phyloP scores from a whole-genome alignment of 1,284 basidiomycete genomes.

The Moesziomyces sp. region DNA sequence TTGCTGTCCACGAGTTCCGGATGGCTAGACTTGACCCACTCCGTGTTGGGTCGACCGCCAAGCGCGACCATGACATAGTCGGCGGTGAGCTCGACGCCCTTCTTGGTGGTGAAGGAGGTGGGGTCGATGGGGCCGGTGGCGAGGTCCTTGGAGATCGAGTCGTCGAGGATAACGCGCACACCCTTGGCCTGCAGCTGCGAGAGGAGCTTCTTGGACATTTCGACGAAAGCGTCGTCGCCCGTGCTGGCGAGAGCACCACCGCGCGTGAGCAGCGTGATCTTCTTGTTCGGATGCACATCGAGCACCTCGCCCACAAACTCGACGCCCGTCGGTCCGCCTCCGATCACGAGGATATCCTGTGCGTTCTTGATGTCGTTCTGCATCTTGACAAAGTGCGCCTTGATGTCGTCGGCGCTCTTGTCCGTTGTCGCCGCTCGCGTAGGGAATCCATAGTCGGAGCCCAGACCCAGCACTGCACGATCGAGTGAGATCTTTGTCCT shows the following conservation, averaged over 20 bases:
- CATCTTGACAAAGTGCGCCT: constrained; percentile 20
- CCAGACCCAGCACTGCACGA: constrained; percentile 33
- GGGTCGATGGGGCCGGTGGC: constrained; percentile 11
- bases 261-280: constrained; percentile 67
- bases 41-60: constrained; percentile 69
- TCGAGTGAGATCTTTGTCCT: constrained; percentile 22
- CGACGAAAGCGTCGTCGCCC: constrained; percentile 33
- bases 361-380: constrained; percentile 38
- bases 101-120: constrained; percentile 25
- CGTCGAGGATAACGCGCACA: constrained; percentile 44
- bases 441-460: constrained; percentile 39
- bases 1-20: constrained; percentile 54
- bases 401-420: constrained; percentile 19
- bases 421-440: constrained; percentile 7
- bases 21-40: constrained; percentile 65
- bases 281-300: constrained; percentile 24
- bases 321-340: constrained; percentile 69
- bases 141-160: constrained; percentile 56
- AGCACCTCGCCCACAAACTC: constrained; percentile 69
- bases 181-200: constrained; percentile 65
- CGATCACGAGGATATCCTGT: constrained; percentile 45
- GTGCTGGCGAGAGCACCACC: constrained; percentile 24
- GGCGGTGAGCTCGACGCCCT: constrained; percentile 47
- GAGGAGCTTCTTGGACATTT: constrained; percentile 41
- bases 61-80: constrained; percentile 70